phyloP scores from a whole-genome alignment of 768 basidiomycete genomes.

The Russula griseocarnosa region DNA sequence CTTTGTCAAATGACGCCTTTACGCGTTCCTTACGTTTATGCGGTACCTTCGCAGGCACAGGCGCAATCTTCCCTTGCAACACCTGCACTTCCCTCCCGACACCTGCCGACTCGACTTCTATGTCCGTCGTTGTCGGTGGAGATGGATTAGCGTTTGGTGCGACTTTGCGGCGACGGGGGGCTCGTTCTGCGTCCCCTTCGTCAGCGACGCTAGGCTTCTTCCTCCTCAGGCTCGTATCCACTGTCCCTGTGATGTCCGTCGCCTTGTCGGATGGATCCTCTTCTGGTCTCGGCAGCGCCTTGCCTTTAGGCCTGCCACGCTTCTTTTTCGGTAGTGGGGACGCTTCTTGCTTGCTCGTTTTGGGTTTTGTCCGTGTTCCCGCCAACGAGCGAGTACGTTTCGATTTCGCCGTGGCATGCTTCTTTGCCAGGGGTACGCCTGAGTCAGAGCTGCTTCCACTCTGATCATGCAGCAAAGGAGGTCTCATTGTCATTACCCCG shows the following conservation, averaged over 20 bases:
- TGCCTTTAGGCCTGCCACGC: constrained; percentile 1
- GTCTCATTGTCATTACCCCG: no score
- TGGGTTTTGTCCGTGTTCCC: not conserved
- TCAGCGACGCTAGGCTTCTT: not conserved
- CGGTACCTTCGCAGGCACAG: not conserved
- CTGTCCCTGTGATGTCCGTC: not conserved
- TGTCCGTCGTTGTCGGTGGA: no score
- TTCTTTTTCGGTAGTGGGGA: not conserved
- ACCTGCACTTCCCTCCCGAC: not conserved
- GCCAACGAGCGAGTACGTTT: not conserved
- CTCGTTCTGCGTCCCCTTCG: no score
- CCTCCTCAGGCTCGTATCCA: not conserved
- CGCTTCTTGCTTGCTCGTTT: not conserved
- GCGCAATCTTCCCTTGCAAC: not conserved
- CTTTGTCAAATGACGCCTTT: not conserved
- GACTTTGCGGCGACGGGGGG: no score
- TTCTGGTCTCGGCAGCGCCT: not conserved
- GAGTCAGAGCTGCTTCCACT: not conserved
- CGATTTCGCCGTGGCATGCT: not conserved
- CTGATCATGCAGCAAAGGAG: not conserved
- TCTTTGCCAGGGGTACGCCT: constrained; percentile 13
- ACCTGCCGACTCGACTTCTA: not conserved
- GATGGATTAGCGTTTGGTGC: no score
- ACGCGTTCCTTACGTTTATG: constrained; percentile 12
- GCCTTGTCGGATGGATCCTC: not conserved